Base-by-base conservation (phyloP, 257 asterid genomes). In the Nyctanthes arbortristis region DNA sequence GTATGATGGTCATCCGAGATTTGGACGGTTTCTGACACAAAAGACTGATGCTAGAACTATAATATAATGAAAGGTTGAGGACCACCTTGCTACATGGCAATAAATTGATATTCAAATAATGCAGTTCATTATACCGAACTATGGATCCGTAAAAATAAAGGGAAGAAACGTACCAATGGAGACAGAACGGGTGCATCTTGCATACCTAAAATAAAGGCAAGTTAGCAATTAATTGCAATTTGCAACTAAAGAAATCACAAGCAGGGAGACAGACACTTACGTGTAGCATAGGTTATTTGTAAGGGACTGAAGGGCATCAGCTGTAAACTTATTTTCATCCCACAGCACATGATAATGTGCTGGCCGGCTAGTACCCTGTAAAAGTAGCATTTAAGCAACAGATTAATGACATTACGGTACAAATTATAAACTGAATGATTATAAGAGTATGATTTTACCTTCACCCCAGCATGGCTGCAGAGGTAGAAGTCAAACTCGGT, bases 401-500 rank as follows among this genome's bases (percentile, higher is more conserved):
- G 2, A 60, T 10, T 10, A 29, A 27, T 32, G 45, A 66, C 34
- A 3, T 30, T 7, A 34, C 16, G 10, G n/a, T n/a, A 1, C 25
- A 33, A 31, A 9, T 10, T 29, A 25, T 14, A 34, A 24, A 55
- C 1, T 4, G 27, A 58, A 45, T 59, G 25, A 36, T n/a, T n/a
- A n/a, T n/a, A n/a, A n/a, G n/a, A 16, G 47, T 13, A 12, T 8
- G 31, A 45, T 18, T 27, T 13, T 35, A 93, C 97, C 96, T 91
- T 92, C 59, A 93, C 89, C 55, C 97, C 99, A 58, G 99, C 99
- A 84, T 91, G 99, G 74, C 99, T 93, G 77, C 99, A 93, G 12
- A 93, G 95, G 71, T 93, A 93, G 82, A 93, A 93, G 45, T 93
- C 97, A 31, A 93, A 93, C 70, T 93, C 99, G 0, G 99, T 91